These are phyloP conservation scores for Erysiphe neolycopersici DNA, from an alignment of 2,329 filamentous ascomycete genomes.

Conservation along the genomic window DNA sequence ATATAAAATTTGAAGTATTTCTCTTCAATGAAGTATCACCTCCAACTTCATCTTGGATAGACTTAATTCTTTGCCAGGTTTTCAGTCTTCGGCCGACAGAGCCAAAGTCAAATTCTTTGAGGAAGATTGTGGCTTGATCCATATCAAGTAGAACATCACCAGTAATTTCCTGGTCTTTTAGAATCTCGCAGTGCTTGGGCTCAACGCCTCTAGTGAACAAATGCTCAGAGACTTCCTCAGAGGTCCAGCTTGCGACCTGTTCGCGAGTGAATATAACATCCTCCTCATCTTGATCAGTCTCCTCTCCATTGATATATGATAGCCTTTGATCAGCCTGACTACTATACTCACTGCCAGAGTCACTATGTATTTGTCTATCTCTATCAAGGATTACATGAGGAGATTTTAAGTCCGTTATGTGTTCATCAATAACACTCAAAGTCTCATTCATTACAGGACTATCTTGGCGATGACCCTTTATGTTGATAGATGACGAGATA, in stretches of 20 bases:
- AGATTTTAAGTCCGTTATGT: slow-evolving; percentile 62
- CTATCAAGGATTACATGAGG: slow-evolving; percentile 19
- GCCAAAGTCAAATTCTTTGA: slow-evolving; percentile 85
- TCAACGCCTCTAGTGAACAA: slow-evolving; percentile 68
- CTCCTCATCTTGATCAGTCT: slow-evolving; percentile 89
- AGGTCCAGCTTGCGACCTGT: slow-evolving; percentile 58
- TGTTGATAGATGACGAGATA: slow-evolving; percentile 20
- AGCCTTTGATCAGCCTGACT: slow-evolving; percentile 47
- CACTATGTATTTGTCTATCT: slow-evolving; percentile 29
- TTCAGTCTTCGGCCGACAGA: slow-evolving; percentile 72
- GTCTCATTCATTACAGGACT: slow-evolving; percentile 82
- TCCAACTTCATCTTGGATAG: slow-evolving; percentile 65
- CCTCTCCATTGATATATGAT: slow-evolving; percentile 81
- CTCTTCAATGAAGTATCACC: slow-evolving; percentile 22
- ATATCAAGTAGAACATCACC: slow-evolving; percentile 83
- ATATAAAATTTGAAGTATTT: slow-evolving; percentile 28
- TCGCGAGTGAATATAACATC: slow-evolving; percentile 37
- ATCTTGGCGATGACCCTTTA: slow-evolving; percentile 21
- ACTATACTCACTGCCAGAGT: slow-evolving; percentile 80
- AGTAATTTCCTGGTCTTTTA: slow-evolving; percentile 83
- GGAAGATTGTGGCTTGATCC: slow-evolving; percentile 83
- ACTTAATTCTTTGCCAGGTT: slow-evolving; percentile 92
- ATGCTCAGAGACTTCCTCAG: slow-evolving; percentile 66
- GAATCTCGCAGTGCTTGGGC: slow-evolving; percentile 74
- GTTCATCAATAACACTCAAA: slow-evolving; percentile 85